Evolutionary conservation across 345 rosid species (phyloP), one percentile per base, ranked within the genome.

Genomic region (Eucalyptus fibrosa): DNA sequence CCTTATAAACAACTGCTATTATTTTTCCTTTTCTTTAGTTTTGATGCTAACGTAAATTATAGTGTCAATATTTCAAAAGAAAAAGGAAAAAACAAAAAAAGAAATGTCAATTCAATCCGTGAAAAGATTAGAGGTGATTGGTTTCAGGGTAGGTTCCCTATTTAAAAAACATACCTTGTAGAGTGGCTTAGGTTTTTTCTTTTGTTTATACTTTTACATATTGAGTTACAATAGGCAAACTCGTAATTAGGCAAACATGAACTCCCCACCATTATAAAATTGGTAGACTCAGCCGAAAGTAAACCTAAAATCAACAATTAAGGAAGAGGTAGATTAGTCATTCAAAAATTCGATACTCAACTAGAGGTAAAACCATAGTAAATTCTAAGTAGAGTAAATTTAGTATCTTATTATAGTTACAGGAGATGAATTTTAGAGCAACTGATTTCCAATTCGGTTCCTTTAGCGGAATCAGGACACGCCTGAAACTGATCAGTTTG

Each of bases 401-500:
- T 28, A 62, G 18, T 62, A 13, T 62, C 4, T 30, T 62, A 62
- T 12, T 62, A 16, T 18, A 62, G 30, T 62, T 30, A 62, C 2
- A n/a, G n/a, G n/a, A n/a, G n/a, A n/a, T n/a, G n/a, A n/a, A n/a
- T n/a, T n/a, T n/a, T n/a, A n/a, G n/a, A n/a, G n/a, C n/a, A n/a
- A n/a, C n/a, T n/a, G n/a, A n/a, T n/a, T n/a, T n/a, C n/a, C n/a
- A n/a, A 28, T 60, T 12, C 1, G 8, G 4, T 60, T 26, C 67
- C 67, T 60, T 60, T 12, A 60, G 15, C 0, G 7, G n/a, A 60
- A 60, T 60, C 4, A 0, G 7, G 32, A 26, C 30, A 23, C 3
- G 0, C 60, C 28, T 21, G 4, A 21, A 55, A 55, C 6, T 9
- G 12, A 3, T 23, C 1, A 8, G 69, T 62, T 2, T 5, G 1